Evolutionary conservation across 441 rosid genomes (phyloP), one percentile per base, ranked within the genome.

Genomic region (Geranium incanum): DNA sequence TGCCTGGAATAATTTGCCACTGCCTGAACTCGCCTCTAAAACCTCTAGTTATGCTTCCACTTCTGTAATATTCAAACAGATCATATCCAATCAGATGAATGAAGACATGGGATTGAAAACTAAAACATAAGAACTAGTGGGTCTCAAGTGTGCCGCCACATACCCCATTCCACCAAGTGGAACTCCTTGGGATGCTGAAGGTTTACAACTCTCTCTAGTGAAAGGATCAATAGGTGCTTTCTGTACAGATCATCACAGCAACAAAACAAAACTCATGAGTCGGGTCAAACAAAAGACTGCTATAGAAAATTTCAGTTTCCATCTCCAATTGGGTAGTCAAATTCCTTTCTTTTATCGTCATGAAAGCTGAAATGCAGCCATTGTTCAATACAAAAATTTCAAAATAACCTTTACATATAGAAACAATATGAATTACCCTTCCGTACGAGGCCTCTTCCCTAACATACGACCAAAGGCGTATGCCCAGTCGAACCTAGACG

Each of bases 91-190:
- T 75, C 59, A 80, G 67, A 66, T 38, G 67, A 39, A 33, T 23
- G 9, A 75, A 12, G 76, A 28, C 18, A 12, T 37, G 43, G 11
- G 5, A 41, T 18, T 36, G 63, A 45, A 75, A 39, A 39, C 43
- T 39, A 39, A 45, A 12, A 45, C 55, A 45, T 2, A 71, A 65
- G 37, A 74, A 74, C 16, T 62, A 12, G 11, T 16, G 45, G 80
- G 55, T 45, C 55, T 41, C 45, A 67, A 50, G 76, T 21, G 70
- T 70, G 52, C 73, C 72, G 63, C 52, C 21, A 67, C 69, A 52
- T 80, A 94, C 99, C 99, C 99, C 99, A 94, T 94, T 80, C 97
- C 99, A 82, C 99, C 99, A 3, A 94, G 85, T 45, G 99, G 99
- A 81, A 92, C 97, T 72, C 99, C 97, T 81, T 86, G 97, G 69